Conservation (phyloP, 2,329 filamentous ascomycete genomes). For the Botrytis elliptica region DNA sequence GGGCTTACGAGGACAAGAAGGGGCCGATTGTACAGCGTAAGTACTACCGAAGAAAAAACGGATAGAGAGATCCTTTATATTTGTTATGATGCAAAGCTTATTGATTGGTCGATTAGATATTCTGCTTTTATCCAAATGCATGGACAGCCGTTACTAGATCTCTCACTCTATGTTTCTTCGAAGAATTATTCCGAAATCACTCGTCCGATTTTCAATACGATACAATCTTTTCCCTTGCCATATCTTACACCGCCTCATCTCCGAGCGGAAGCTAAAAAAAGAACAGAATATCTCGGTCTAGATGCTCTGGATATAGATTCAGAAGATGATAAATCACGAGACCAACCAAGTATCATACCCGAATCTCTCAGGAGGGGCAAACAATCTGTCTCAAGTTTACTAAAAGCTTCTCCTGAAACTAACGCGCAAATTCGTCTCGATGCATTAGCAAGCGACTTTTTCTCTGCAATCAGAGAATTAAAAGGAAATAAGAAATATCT, state of each 20-base stretch:
- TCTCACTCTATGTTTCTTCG: slow-evolving; percentile 86
- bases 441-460: slow-evolving; percentile 66
- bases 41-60: slow-evolving; percentile 26
- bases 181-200: slow-evolving; percentile 80
- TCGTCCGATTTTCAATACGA: slow-evolving; percentile 73
- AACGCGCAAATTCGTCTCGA: slow-evolving; percentile 74
- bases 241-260: slow-evolving; percentile 79
- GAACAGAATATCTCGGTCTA: slow-evolving; percentile 69
- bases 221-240: slow-evolving; percentile 83
- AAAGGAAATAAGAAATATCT: slow-evolving; percentile 57
- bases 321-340: slow-evolving; percentile 39
- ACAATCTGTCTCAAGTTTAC: slow-evolving; percentile 53
- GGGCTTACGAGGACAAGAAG: slow-evolving; percentile 43
- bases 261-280: slow-evolving; percentile 66
- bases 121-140: slow-evolving; percentile 71
- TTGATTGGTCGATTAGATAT: slow-evolving; percentile 43
- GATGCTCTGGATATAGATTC: slow-evolving; percentile 64
- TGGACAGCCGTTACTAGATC: slow-evolving; percentile 75
- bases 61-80: neutral
- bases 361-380: slow-evolving; percentile 38
- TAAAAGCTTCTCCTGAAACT: slow-evolving; percentile 67
- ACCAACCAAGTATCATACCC: slow-evolving; percentile 39
- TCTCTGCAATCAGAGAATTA: slow-evolving; percentile 67
- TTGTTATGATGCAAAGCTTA: neutral
- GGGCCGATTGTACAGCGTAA: slow-evolving; percentile 51